A percentile compares a stretch with the other conserved stretches of the same genome.
Conservation (phyloP, 176 grass and related monocot genomes). For the Metroxylon sagu region DNA sequence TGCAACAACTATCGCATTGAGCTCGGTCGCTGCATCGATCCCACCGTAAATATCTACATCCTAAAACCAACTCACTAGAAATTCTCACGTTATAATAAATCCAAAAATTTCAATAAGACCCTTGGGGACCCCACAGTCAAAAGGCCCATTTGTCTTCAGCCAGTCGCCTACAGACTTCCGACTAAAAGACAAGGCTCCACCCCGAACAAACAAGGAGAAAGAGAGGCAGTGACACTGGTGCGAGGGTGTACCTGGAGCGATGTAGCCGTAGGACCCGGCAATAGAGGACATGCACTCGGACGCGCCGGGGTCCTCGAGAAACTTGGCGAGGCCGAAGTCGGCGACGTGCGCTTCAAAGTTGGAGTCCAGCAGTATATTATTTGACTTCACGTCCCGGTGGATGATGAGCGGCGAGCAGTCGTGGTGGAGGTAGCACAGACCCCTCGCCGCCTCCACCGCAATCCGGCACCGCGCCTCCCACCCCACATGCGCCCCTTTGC, state of each 20-base stretch:
- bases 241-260: slow-evolving; percentile 59
- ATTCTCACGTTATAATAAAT: neutral
- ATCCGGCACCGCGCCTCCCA: slow-evolving; percentile 54
- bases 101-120: neutral
- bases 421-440: slow-evolving; percentile 88
- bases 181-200: neutral
- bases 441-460: slow-evolving; percentile 60
- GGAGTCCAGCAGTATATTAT: slow-evolving; percentile 89
- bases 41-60: neutral
- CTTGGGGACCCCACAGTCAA: neutral
- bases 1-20: neutral
- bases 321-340: slow-evolving; percentile 94
- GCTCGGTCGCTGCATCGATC: neutral
- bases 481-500: slow-evolving; percentile 53
- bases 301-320: slow-evolving; percentile 30
- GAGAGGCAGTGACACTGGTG: neutral
- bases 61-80: neutral
- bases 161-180: slow-evolving; percentile 17
- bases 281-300: slow-evolving; percentile 89
- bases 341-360: slow-evolving; percentile 82
- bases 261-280: slow-evolving; percentile 91
- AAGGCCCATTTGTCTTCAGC: slow-evolving; percentile 3
- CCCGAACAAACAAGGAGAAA: neutral
- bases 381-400: slow-evolving; percentile 85
- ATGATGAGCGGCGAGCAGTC: slow-evolving; percentile 74